These are phyloP conservation scores for Hortaea werneckii DNA, from an alignment of 2,329 filamentous ascomycete genomes.

Conservation along the genomic window DNA sequence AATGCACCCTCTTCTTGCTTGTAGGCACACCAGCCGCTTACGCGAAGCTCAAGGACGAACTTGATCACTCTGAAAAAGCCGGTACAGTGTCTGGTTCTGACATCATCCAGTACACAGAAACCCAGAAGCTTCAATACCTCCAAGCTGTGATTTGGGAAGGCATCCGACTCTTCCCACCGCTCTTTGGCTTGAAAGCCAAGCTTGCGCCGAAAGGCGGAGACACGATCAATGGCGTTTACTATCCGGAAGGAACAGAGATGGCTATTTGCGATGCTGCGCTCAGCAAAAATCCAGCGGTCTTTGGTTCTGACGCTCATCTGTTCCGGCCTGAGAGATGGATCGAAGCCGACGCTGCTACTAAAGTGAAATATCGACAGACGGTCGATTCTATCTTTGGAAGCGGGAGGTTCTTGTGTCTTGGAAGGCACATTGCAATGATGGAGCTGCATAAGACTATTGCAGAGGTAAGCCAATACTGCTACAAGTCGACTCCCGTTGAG, in stretches of 20 bases:
- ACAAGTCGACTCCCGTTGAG: too few species aligned
- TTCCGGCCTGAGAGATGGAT: constrained; percentile 45
- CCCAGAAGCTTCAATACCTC: constrained; percentile 21
- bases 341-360: constrained; percentile 25
- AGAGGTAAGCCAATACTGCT: constrained; percentile 29
- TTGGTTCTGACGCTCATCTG: constrained; percentile 31
- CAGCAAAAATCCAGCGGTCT: constrained; percentile 29
- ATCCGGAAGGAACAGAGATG: constrained; percentile 40
- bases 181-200: constrained; percentile 20
- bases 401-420: constrained; percentile 39
- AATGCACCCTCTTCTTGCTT: constrained; percentile 40
- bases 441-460: constrained; percentile 41
- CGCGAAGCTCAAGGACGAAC: constrained; percentile 37
- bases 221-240: constrained; percentile 27
- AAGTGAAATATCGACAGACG: constrained; percentile 29
- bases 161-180: constrained; percentile 21
- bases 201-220: constrained; percentile 17
- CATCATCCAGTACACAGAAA: constrained; percentile 12
- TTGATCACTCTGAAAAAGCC: constrained; percentile 26
- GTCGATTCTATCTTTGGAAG: constrained; percentile 37
- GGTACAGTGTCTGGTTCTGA: not conserved
- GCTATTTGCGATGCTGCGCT: constrained; percentile 35
- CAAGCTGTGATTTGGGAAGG: constrained; percentile 23
- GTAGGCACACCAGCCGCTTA: constrained; percentile 37
- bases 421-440: constrained; percentile 39